Percentiles rank a stretch among this genome's conserved stretches.
phyloP scores from a whole-genome alignment of 805 yeast genomes.

The Metschnikowia anglica region DNA sequence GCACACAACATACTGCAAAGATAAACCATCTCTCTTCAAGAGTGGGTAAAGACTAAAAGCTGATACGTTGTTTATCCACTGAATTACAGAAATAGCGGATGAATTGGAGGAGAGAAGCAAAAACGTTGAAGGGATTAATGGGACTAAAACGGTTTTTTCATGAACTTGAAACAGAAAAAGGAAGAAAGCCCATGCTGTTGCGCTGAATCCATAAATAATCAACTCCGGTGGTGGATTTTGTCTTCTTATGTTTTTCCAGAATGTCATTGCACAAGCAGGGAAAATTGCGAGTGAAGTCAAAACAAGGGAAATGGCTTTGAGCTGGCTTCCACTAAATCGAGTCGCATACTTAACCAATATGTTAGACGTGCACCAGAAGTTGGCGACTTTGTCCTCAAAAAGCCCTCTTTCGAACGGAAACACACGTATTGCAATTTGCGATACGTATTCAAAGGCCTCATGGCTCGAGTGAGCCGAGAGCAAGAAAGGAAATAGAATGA shows the following conservation, averaged over 20 bases:
- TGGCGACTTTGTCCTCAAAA: conserved; percentile 96
- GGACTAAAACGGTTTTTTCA: conserved; percentile 87
- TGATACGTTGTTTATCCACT: conserved; percentile 86
- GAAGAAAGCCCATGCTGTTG: conserved; percentile 84
- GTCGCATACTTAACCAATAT: conserved; percentile 67
- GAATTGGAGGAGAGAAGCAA: conserved; percentile 55
- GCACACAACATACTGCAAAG: conserved; percentile 67
- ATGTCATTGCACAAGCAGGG: conserved; percentile 33
- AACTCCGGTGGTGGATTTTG: conserved; percentile 20
- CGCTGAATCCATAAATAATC: conserved; percentile 66
- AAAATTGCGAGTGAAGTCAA: conserved; percentile 46
- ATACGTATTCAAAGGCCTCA: conserved; percentile 37
- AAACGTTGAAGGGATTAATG: conserved; percentile 80
- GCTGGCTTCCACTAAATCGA: conserved; percentile 51
- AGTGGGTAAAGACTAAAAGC: conserved; percentile 88
- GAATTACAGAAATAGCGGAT: conserved; percentile 65
- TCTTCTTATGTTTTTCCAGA: conserved; percentile 35
- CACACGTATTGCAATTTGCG: conserved; percentile 63
- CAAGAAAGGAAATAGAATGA: conserved; percentile 61
- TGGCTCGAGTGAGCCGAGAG: conserved; percentile 30
- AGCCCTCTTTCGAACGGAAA: conserved; percentile 93
- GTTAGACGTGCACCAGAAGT: conserved; percentile 96
- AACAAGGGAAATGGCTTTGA: conserved; percentile 57
- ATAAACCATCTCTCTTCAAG: conserved; percentile 69
- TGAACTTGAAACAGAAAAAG: conserved; percentile 95